Percentiles rank a stretch among this genome's conserved stretches.
Evolutionary conservation across 805 yeast genomes (phyloP).

Genomic region (Metschnikowia similis): DNA sequence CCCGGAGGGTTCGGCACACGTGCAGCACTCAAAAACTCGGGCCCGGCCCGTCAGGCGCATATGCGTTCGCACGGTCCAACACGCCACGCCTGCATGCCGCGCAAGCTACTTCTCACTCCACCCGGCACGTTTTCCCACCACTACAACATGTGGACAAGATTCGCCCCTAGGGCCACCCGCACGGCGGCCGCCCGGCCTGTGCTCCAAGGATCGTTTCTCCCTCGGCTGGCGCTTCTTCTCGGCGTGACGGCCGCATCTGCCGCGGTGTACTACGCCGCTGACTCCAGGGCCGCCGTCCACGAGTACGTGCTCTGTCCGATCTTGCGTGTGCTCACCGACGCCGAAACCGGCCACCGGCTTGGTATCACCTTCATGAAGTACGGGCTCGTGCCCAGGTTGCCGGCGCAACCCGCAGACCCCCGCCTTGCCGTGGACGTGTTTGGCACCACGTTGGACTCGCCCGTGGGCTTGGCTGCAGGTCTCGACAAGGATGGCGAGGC

Average conservation of each 20-base stretch:
- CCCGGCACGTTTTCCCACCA: not conserved
- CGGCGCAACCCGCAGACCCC: constrained; percentile 38
- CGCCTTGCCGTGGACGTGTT: constrained; percentile 61
- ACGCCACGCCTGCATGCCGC: not conserved
- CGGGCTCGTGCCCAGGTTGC: constrained; percentile 61
- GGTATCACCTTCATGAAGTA: constrained; percentile 68
- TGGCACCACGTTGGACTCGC: constrained; percentile 64
- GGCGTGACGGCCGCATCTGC: constrained; percentile 21
- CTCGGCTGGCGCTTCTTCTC: constrained; percentile 15
- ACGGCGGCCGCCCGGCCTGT: not conserved
- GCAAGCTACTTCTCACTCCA: not conserved
- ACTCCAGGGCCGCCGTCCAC: constrained; percentile 78
- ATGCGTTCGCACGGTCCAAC: too few relatives aligned
- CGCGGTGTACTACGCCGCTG: constrained; percentile 54
- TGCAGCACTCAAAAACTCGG: too few relatives aligned
- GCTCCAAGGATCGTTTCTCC: constrained; percentile 15
- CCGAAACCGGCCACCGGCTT: constrained; percentile 79
- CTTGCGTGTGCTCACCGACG: constrained; percentile 64
- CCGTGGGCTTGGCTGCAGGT: constrained; percentile 94
- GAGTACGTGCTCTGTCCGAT: constrained; percentile 79
- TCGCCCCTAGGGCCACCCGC: not conserved
- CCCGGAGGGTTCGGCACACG: too few relatives aligned
- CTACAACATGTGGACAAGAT: not conserved
- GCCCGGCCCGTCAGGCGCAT: too few relatives aligned
- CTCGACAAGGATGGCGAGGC: constrained; percentile 92